These are phyloP conservation scores for Albophoma yamanashiensis DNA, from an alignment of 2,329 filamentous ascomycete genomes.

Conservation along the genomic window DNA sequence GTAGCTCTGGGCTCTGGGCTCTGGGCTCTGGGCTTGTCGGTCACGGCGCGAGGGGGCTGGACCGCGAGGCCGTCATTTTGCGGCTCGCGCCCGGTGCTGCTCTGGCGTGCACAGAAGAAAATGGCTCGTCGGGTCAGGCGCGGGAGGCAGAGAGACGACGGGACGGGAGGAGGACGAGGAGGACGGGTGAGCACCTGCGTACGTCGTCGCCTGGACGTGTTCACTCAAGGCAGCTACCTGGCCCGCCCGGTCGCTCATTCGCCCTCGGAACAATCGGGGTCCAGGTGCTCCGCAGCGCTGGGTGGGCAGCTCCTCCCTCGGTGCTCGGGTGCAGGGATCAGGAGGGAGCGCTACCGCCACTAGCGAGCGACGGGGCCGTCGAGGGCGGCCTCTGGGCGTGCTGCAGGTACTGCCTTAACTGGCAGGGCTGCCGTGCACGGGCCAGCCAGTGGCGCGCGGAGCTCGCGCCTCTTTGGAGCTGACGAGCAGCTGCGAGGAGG, in stretches of 20 bases:
- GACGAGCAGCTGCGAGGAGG: no score
- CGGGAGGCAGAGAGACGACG: neutral
- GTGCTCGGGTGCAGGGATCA: neutral
- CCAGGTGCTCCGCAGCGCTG: neutral
- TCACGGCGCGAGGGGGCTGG: neutral
- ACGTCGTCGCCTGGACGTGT: neutral
- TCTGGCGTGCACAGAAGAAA: neutral
- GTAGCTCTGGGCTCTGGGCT: neutral
- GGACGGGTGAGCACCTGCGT: neutral
- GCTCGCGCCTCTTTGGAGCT: no score
- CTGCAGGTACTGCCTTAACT: neutral
- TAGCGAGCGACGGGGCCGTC: neutral
- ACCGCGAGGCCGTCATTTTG: conserved; percentile 1
- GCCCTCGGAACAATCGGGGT: neutral
- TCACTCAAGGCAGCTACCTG: neutral
- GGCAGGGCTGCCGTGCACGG: neutral
- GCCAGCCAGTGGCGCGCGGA: neutral
- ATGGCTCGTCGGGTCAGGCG: neutral
- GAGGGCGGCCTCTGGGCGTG: neutral
- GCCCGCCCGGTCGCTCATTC: neutral
- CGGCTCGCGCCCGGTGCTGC: neutral
- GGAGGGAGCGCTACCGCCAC: neutral
- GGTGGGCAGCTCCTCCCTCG: neutral
- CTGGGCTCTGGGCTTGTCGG: neutral
- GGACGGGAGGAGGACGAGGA: no score